A percentile compares a stretch with the other conserved stretches of the same genome.
These are phyloP conservation scores for Furcasterigmium sp. DNA, from an alignment of 2,329 filamentous ascomycete genomes.

Conservation along the genomic window DNA sequence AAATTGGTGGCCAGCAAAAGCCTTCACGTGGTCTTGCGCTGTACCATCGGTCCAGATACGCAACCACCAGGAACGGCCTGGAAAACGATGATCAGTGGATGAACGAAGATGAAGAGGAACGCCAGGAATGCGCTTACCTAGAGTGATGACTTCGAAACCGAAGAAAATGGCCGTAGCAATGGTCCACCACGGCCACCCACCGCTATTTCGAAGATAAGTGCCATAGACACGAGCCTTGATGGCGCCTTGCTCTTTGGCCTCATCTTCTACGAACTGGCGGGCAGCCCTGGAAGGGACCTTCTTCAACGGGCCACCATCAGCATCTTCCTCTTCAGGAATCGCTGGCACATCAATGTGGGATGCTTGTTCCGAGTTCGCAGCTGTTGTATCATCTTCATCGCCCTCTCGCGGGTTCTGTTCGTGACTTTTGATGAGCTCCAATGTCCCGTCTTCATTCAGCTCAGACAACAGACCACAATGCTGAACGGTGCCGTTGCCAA, in stretches of 20 bases:
- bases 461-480: conserved; percentile 62
- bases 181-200: conserved; percentile 56
- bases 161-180: conserved; percentile 48
- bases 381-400: conserved; percentile 26
- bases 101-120: neutral
- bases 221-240: conserved; percentile 64
- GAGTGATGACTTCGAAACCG: conserved; percentile 45
- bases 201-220: conserved; percentile 62
- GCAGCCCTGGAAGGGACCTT: conserved; percentile 48
- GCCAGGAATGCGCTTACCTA: conserved; percentile 35
- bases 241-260: conserved; percentile 64
- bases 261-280: conserved; percentile 72
- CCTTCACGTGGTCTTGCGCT: conserved; percentile 21
- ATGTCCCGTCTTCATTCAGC: conserved; percentile 49
- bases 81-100: conserved; percentile 8
- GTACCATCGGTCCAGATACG: conserved; percentile 53
- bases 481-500: conserved; percentile 62
- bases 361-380: conserved; percentile 49
- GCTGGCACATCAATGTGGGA: conserved; percentile 23
- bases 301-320: conserved; percentile 34
- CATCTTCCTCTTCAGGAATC: conserved; percentile 28
- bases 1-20: conserved; percentile 10
- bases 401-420: conserved; percentile 26
- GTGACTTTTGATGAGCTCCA: conserved; percentile 53
- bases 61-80: conserved; percentile 58